Evolutionary conservation across 208 protist species (phyloP), one percentile per base, ranked within the genome.

Genomic region (Acanthamoeba sp.): DNA sequence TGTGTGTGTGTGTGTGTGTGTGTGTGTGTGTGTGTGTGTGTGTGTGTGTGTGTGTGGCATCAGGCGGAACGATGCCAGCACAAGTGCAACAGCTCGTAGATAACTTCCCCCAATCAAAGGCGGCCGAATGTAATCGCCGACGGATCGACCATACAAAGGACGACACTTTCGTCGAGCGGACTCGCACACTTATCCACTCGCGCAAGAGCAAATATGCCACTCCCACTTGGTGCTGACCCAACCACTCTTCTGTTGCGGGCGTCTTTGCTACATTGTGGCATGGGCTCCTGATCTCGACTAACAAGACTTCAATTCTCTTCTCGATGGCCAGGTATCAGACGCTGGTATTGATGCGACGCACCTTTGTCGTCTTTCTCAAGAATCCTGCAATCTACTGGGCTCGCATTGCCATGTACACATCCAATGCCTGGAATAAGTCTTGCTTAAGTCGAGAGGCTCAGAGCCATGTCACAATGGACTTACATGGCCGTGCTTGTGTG

Each of bases 351-450:
- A 88, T 88, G 48, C 50, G 50, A 6, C 80, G 80, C 50, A 88
- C 80, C 5, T 88, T 88, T 22, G 22, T 88, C 32, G 80, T 88
- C 4, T 88, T 88, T 32, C 27, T 88, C 29, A 55, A 62, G 42
- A 88, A 88, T 22, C 80, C 80, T 5, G 80, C 48, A 9, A 36
- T 64, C 20, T 88, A 88, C 50, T 88, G 80, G 80, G 80, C 80
- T 55, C 80, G 80, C 24, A 64, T 88, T 12, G 45, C 48, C 80
- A 88, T 88, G 80, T 80, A 20, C 62, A 22, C 55, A 12, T 27
- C 55, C 55, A 62, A 62, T 22, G n/a, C n/a, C n/a, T n/a, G n/a
- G n/a, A n/a, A n/a, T n/a, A n/a, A n/a, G n/a, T n/a, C n/a, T n/a
- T n/a, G n/a, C n/a, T n/a, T n/a, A n/a, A n/a, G n/a, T n/a, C n/a